Percentiles rank a stretch among this genome's conserved stretches.
phyloP scores from a whole-genome alignment of 768 basidiomycete species.

The Termitomyces sp. region DNA sequence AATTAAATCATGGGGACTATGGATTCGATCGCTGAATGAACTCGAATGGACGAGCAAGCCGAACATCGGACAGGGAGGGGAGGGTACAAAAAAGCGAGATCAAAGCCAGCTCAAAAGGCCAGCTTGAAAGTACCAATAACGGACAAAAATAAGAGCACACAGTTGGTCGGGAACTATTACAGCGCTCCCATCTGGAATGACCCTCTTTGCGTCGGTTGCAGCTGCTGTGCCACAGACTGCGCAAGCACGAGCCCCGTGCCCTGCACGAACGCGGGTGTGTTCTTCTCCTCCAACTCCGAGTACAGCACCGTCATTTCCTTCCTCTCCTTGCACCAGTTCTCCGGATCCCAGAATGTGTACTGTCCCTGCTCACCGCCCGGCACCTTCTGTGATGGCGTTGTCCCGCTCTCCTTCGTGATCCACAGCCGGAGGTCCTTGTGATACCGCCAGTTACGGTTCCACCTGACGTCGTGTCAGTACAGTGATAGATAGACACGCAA shows the following conservation, averaged over 20 bases:
- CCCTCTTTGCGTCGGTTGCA: conserved; percentile 32
- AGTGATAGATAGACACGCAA: neutral
- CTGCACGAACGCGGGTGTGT: conserved; percentile 50
- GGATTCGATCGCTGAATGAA: conserved; percentile 1
- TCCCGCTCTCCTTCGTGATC: conserved; percentile 87
- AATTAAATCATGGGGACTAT: neutral
- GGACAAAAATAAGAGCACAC: conserved; percentile 3
- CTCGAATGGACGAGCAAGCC: neutral
- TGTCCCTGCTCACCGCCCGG: conserved; percentile 81
- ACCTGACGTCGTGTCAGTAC: conserved; percentile 39
- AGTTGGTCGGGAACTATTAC: conserved; percentile 35
- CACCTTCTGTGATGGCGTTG: conserved; percentile 69
- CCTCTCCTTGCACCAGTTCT: conserved; percentile 71
- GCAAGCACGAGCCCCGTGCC: conserved; percentile 42
- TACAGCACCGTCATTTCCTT: conserved; percentile 77
- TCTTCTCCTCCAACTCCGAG: conserved; percentile 72
- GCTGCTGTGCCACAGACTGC: conserved; percentile 29
- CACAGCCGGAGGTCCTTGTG: conserved; percentile 85
- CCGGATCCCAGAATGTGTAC: conserved; percentile 88
- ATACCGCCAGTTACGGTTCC: conserved; percentile 93
- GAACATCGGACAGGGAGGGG: neutral
- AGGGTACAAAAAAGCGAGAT: conserved; percentile 15
- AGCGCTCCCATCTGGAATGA: conserved; percentile 46
- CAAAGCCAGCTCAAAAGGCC: conserved; percentile 7
- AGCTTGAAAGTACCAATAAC: conserved; percentile 9